Base-by-base conservation (phyloP, 257 asterid genomes). In the Scutellaria baicalensis region DNA sequence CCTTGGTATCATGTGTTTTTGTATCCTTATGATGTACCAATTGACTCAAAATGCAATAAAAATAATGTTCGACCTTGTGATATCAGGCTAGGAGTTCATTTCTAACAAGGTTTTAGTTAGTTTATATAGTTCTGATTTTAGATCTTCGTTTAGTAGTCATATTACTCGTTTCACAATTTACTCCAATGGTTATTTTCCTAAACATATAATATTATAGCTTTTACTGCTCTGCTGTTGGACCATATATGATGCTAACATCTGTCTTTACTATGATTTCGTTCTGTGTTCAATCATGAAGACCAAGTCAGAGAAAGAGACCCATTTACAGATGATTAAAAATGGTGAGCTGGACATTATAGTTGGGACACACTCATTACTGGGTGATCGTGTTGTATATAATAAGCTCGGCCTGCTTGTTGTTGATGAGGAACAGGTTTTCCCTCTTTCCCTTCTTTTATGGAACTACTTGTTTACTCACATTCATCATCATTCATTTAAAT, bases 341-440 rank as follows among this genome's bases (percentile, higher is more conserved):
- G 98, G 98, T 56, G 84, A 79, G 64, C 85, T 93, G 85, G 87
- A 88, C 79, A 88, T 93, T 72, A 83, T 87, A 62, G 96, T 90
- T 68, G 98, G 98, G 68, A 93, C 98, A 70, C 98, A 93, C 74
- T 82, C 98, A 31, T 79, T 93, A 71, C 89, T 93, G 70, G 98
- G 98, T 38, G 88, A 79, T 75, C 96, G 95, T 58, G 98, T 93
- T 71, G 98, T 85, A 44, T 93, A 93, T 67, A 87, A 65, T 78
- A 93, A 90, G 71, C 88, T 93, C 1, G 97, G 97, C 78, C 85
- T 93, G 71, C 98, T 93, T 76, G 98, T 93, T 80, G 95, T 93
- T 76, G 98, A 93, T 74, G 98, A 93, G 85, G 98, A 93, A 72
- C 98, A 93, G 98, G 98, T 93, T 71, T 72, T 76, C 43, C 69